Percentiles rank a stretch among this genome's conserved stretches.
phyloP scores from a whole-genome alignment of 192 early-diverging fungal species.

The Coemansia sp. region DNA sequence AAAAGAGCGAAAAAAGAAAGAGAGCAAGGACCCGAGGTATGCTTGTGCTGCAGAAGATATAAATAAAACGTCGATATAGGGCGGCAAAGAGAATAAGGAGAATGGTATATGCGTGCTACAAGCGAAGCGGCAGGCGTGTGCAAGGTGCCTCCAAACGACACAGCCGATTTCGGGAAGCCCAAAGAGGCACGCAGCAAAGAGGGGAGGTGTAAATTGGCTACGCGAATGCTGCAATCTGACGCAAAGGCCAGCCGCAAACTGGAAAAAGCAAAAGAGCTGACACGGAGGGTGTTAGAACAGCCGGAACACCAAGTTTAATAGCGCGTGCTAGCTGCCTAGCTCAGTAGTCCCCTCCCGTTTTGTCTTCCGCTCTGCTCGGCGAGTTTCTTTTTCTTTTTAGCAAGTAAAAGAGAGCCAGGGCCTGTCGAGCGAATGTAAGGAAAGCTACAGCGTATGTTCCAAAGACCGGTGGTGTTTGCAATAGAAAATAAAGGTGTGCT shows the following conservation, averaged over 20 bases:
- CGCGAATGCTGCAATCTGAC: not conserved
- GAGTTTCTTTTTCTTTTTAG: not conserved
- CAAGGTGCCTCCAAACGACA: not conserved
- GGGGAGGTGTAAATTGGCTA: not conserved
- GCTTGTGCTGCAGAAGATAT: not conserved
- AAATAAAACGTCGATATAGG: not conserved
- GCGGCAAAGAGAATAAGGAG: not conserved
- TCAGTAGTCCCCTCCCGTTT: not conserved
- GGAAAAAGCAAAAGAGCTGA: not conserved
- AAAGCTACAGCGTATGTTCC: not conserved
- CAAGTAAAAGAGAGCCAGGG: not conserved
- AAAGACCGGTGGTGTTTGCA: not conserved
- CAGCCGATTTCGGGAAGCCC: not conserved
- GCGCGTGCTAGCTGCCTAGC: not conserved
- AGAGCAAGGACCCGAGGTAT: too few relatives aligned
- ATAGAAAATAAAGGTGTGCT: conserved; percentile 4
- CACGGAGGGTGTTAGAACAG: not conserved
- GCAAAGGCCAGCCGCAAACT: not conserved
- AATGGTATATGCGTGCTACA: not conserved
- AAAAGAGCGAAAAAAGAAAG: not conserved
- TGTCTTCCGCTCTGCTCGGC: not conserved
- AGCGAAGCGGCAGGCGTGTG: not conserved
- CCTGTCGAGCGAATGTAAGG: not conserved
- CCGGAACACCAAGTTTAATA: not conserved
- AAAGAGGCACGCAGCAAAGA: not conserved